Evolutionary conservation across 2,329 filamentous ascomycete species (phyloP).

Genomic region (Pseudocercospora vitis): DNA sequence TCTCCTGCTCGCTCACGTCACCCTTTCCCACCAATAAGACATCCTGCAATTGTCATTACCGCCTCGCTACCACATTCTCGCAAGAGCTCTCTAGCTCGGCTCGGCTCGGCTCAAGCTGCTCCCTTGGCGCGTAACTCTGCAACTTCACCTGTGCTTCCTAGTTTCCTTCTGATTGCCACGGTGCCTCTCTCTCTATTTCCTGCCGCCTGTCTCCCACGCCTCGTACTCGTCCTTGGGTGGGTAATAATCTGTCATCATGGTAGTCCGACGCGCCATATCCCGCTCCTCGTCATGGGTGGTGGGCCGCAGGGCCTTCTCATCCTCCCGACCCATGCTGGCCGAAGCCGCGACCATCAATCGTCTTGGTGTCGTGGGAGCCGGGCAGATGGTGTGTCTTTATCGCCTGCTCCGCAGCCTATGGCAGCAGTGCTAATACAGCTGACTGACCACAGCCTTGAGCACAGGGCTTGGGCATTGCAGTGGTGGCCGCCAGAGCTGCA

Average conservation of each 20-base stretch:
- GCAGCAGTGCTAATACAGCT: constrained; percentile 18
- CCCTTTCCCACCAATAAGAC: neutral
- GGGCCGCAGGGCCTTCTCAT: constrained; percentile 62
- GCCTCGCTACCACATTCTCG: neutral
- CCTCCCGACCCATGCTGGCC: constrained; percentile 48
- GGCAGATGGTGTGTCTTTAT: constrained; percentile 29
- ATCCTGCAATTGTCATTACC: neutral
- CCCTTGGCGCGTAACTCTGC: neutral
- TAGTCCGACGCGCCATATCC: constrained; percentile 11
- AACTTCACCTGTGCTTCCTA: constrained; percentile 5
- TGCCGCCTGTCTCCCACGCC: neutral
- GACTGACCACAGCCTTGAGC: constrained; percentile 21
- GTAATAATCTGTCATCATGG: constrained; percentile 11
- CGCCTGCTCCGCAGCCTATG: constrained; percentile 13
- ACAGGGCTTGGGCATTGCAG: constrained; percentile 90
- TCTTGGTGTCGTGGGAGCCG: constrained; percentile 73
- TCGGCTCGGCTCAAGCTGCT: neutral
- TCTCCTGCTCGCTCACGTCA: neutral
- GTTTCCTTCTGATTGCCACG: constrained; percentile 10
- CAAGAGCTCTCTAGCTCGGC: neutral
- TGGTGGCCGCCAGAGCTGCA: constrained; percentile 85
- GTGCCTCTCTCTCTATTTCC: neutral
- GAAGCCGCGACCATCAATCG: constrained; percentile 73
- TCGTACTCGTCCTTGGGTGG: neutral
- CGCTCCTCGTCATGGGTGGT: constrained; percentile 10